Base-by-base conservation (phyloP, 208 protist species). In the Phytomonas serpens region DNA sequence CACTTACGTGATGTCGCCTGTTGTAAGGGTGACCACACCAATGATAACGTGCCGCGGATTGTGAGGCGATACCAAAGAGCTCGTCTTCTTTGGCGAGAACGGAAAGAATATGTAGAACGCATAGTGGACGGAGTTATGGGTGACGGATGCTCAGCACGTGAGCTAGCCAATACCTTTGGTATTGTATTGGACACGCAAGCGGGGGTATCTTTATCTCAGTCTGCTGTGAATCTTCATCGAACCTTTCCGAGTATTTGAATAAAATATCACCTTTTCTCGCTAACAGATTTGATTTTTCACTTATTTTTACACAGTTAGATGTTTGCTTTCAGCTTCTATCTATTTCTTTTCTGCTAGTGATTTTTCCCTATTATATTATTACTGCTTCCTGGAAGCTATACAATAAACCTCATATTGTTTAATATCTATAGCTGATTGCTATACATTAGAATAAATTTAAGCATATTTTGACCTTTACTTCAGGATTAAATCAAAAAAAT, bases 71-170 rank as follows among this genome's bases (percentile, higher is more conserved):
- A 93, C 72, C 83, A 90, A 30, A 66, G 52, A 61, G 75, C 86
- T 34, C 80, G 87, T 32, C 69, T 73, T n/a, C 68, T 87, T 27
- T 95, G 90, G 90, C 67, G 47, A 66, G 82, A 92, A 66, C 76
- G 90, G 16, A 88, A 86, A 72, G 84, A 86, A 32, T 90, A 85
- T 75, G 77, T 83, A 31, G 67, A 82, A 67, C 77, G 84, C 57
- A 74, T 95, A 57, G 68, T 93, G 57, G 87, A 95, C 73, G 80
- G 75, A 9, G 74, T 85, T 5, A 66, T 89, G 7, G 86, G 84
- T 4, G 90, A 91, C 27, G 74, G 57, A 30, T 83, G 83, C 64
- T 77, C 73, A 13, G 34, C 71, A n/a, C 68, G 77, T 23, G 79
- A 88, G 30, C 72, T 89, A 32, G 68, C 77, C 4, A 79, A 82